Conservation (phyloP, 1,284 basidiomycete species). For the Fomitopsis pinicola region DNA sequence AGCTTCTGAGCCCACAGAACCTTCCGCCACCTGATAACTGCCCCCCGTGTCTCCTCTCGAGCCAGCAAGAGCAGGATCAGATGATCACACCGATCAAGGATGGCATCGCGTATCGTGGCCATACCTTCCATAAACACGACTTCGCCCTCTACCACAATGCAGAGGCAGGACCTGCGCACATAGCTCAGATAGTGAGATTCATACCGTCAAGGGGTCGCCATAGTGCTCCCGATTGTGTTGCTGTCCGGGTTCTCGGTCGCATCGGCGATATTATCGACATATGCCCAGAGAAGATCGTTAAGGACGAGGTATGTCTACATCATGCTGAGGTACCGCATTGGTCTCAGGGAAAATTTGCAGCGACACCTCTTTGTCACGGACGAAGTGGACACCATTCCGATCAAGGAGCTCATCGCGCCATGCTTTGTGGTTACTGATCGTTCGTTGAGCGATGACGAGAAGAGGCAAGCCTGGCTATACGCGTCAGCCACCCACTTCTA, state of each 20-base stretch:
- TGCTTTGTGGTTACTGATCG: constrained; percentile 43
- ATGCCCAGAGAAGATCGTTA: constrained; percentile 23
- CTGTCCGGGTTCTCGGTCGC: constrained; percentile 32
- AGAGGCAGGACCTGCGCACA: constrained; percentile 27
- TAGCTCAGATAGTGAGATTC: constrained; percentile 32
- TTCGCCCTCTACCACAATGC: constrained; percentile 43
- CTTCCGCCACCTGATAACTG: constrained; percentile 47
- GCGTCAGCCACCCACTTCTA: constrained; percentile 56
- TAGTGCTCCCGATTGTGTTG: constrained; percentile 11
- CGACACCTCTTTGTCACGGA: constrained; percentile 54
- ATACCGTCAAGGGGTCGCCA: constrained; percentile 1
- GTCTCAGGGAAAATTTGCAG: constrained; percentile 24
- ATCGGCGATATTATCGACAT: constrained; percentile 24
- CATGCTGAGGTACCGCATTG: constrained; percentile 7
- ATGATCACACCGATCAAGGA: constrained; percentile 23
- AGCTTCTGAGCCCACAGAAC: background rate
- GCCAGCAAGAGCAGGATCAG: constrained; percentile 25
- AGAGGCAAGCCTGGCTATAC: constrained; percentile 44
- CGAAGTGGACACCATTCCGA: constrained; percentile 29
- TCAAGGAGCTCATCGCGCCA: constrained; percentile 39
- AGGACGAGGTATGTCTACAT: constrained; percentile 34
- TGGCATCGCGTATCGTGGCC: constrained; percentile 39
- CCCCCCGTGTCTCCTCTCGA: constrained; percentile 34
- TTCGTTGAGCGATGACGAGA: constrained; percentile 12
- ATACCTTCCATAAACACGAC: constrained; percentile 50